Percentiles rank a stretch among this genome's conserved stretches.
phyloP scores from a whole-genome alignment of 2,329 filamentous ascomycete species.

The Clarireedia sp. region DNA sequence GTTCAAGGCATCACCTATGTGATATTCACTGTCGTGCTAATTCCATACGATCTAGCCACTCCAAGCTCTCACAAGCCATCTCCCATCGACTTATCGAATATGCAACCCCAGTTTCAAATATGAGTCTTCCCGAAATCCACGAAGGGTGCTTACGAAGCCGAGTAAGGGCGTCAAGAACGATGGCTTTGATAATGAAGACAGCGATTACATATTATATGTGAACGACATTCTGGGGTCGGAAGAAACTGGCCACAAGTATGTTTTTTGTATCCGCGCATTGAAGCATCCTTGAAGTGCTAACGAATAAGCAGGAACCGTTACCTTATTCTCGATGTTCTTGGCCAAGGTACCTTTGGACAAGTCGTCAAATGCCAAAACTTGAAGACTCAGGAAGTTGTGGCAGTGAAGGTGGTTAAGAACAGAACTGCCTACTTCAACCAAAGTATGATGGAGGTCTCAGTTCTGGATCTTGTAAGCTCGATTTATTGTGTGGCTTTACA shows the following conservation, averaged over 20 bases:
- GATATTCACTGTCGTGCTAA: conserved; percentile 21
- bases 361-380: conserved; percentile 98
- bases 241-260: conserved; percentile 93
- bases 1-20: not conserved
- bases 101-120: conserved; percentile 99
- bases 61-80: conserved; percentile 86
- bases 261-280: conserved; percentile 15
- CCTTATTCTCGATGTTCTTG: conserved; percentile 90
- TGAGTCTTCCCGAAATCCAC: conserved; percentile 92
- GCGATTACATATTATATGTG: conserved; percentile 97
- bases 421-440: conserved; percentile 99
- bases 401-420: conserved; percentile 99
- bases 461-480: conserved; percentile 73
- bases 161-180: conserved; percentile 99
- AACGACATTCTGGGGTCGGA: conserved; percentile 98
- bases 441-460: conserved; percentile 99
- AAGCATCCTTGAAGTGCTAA: conserved; percentile 18
- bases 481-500: conserved; percentile 21
- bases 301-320: conserved; percentile 67
- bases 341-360: conserved; percentile 96
- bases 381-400: conserved; percentile 96
- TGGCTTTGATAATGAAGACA: conserved; percentile 97
- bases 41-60: conserved; percentile 55
- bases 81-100: conserved; percentile 93
- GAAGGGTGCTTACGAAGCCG: conserved; percentile 91